phyloP scores from a whole-genome alignment of 352 stramenopile genomes.

The Phytophthora tentaculata region DNA sequence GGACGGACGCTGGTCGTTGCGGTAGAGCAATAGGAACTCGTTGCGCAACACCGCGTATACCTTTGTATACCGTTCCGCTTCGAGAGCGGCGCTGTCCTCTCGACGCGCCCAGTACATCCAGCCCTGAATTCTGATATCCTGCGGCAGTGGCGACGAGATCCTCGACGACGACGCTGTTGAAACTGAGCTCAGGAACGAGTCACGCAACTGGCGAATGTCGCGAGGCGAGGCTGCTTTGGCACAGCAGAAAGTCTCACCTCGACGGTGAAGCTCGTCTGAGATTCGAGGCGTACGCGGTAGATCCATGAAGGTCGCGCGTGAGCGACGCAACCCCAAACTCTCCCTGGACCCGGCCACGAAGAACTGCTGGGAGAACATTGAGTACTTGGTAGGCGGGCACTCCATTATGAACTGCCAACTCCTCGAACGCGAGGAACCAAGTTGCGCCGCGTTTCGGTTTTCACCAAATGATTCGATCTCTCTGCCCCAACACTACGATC shows the following conservation, averaged over 20 bases:
- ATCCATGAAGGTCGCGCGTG: slow-evolving; percentile 31
- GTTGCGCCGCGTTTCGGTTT: slow-evolving; percentile 25
- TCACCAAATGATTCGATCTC: slow-evolving; percentile 32
- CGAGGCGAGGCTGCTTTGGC: slow-evolving; percentile 10
- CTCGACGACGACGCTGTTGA: slow-evolving; percentile 25
- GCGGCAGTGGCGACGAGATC: slow-evolving; percentile 41
- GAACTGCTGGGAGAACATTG: slow-evolving; percentile 39
- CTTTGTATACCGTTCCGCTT: slow-evolving; percentile 68
- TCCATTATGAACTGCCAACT: slow-evolving; percentile 35
- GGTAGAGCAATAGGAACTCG: slow-evolving; percentile 70
- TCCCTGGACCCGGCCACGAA: slow-evolving; percentile 29
- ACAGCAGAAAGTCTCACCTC: slow-evolving; percentile 34
- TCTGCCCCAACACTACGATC: slow-evolving; percentile 1
- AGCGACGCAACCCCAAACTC: slow-evolving; percentile 28
- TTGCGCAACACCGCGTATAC: slow-evolving; percentile 75
- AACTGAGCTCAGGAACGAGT: slow-evolving; percentile 34
- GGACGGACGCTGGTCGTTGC: slow-evolving; percentile 50
- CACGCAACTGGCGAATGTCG: slow-evolving; percentile 26
- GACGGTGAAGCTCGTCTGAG: slow-evolving; percentile 5
- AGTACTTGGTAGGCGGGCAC: slow-evolving; percentile 34
- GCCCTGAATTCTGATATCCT: slow-evolving; percentile 49
- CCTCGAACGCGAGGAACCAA: slow-evolving; percentile 29
- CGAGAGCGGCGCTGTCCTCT: slow-evolving; percentile 24
- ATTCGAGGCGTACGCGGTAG: slow-evolving; percentile 5
- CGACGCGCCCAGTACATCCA: slow-evolving; percentile 82